Percentiles rank a stretch among this genome's conserved stretches.
These are phyloP conservation scores for Penicillium steckii DNA, from an alignment of 495 filamentous ascomycete species.

Conservation along the genomic window DNA sequence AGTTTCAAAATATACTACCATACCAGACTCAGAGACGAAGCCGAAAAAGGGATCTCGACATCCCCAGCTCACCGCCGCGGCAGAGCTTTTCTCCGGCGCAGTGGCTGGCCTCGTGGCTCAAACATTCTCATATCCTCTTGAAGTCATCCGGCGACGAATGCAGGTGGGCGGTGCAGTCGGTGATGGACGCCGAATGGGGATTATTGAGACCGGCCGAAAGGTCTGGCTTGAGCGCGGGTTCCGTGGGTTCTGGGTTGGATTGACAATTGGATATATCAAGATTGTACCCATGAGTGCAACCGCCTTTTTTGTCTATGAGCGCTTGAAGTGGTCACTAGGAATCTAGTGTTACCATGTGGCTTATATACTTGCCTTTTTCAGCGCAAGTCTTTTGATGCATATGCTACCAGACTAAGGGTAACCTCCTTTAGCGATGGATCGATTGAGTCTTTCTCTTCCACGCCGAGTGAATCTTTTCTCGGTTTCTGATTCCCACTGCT, in stretches of 20 bases:
- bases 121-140: conserved; percentile 87
- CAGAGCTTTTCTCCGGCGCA: conserved; percentile 81
- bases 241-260: conserved; percentile 85
- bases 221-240: conserved; percentile 76
- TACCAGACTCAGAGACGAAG: conserved; percentile 38
- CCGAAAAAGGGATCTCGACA: conserved; percentile 28
- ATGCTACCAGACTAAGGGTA: not conserved
- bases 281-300: conserved; percentile 88
- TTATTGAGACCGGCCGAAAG: conserved; percentile 71
- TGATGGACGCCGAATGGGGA: conserved; percentile 73
- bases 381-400: conserved; percentile 1
- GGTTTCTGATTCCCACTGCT: conserved; percentile 16
- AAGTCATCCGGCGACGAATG: conserved; percentile 90
- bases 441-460: not conserved
- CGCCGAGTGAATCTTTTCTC: conserved; percentile 7
- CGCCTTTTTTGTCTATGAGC: conserved; percentile 76
- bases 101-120: conserved; percentile 84
- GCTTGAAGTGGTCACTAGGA: conserved; percentile 69
- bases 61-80: conserved; percentile 60
- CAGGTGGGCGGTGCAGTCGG: conserved; percentile 94
- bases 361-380: not conserved
- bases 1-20: conserved; percentile 67
- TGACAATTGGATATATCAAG: conserved; percentile 94
- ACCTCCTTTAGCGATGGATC: conserved; percentile 11
- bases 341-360: conserved; percentile 58